Evolutionary conservation across 345 rosid species (phyloP).

Genomic region (Aquilaria malaccensis): DNA sequence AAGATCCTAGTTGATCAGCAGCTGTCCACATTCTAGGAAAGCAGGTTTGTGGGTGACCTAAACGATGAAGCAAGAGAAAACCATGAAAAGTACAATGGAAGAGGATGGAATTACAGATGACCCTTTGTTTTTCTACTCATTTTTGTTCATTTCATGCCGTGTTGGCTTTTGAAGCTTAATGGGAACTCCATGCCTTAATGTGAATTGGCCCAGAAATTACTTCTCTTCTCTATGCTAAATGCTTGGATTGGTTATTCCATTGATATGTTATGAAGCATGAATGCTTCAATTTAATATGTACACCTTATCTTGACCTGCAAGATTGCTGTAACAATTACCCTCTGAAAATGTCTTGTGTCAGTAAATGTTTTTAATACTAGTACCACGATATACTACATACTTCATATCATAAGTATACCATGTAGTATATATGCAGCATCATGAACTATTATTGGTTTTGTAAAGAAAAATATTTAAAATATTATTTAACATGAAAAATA

Average conservation of each 20-base stretch:
- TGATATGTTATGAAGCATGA: not conserved
- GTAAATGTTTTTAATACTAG: too few relatives aligned
- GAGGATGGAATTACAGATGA: constrained; percentile 4
- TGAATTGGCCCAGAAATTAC: constrained; percentile 10
- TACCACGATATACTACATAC: too few relatives aligned
- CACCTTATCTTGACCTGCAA: too few relatives aligned
- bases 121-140: constrained; percentile 9
- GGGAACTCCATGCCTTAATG: constrained; percentile 2
- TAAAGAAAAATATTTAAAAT: too few relatives aligned
- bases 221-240: constrained; percentile 1
- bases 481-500: too few relatives aligned
- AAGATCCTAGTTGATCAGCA: not conserved
- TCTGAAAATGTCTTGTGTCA: too few relatives aligned
- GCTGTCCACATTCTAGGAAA: constrained; percentile 9
- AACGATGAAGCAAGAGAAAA: not conserved
- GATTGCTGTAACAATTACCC: too few relatives aligned
- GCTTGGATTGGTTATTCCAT: not conserved
- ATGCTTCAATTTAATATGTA: too few relatives aligned
- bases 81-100: not conserved
- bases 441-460: too few relatives aligned
- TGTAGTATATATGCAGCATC: too few relatives aligned
- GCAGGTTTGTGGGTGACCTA: constrained; percentile 10
- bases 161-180: constrained; percentile 15
- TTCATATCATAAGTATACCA: too few relatives aligned
- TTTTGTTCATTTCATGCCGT: constrained; percentile 6